Evolutionary conservation across 345 rosid genomes (phyloP).

Genomic region (Raphanus raphanistrum): DNA sequence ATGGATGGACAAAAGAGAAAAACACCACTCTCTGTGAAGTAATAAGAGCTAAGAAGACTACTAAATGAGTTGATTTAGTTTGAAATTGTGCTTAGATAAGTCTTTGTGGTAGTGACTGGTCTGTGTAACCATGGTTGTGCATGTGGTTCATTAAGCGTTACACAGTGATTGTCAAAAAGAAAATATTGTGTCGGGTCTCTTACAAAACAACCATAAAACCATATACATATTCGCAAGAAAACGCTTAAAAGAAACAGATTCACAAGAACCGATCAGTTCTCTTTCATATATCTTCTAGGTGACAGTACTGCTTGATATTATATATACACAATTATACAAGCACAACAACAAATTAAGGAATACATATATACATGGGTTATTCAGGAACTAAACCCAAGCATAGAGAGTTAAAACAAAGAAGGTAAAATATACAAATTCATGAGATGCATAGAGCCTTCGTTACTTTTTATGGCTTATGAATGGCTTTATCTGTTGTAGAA

Average conservation of each 20-base stretch:
- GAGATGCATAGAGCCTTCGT: neutral
- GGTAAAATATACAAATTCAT: constrained; percentile 19
- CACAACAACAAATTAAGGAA: constrained; percentile 13
- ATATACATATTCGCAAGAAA: neutral
- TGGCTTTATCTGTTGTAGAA: constrained; percentile 5
- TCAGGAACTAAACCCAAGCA: constrained; percentile 12
- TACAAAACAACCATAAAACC: neutral
- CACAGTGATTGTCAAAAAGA: neutral
- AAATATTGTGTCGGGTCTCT: neutral
- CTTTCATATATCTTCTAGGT: neutral
- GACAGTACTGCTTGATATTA: neutral
- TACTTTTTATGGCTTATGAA: neutral
- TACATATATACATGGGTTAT: constrained; percentile 17
- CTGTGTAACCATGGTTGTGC: neutral
- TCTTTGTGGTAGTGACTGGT: neutral
- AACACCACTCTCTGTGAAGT: neutral
- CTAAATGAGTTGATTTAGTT: neutral
- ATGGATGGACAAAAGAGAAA: neutral
- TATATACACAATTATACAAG: neutral
- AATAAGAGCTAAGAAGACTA: neutral
- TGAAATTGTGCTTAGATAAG: neutral
- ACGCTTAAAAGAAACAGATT: neutral
- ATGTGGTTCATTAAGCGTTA: neutral
- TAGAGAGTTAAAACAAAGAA: constrained; percentile 2
- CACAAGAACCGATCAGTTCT: neutral